Percentiles rank a stretch among this genome's conserved stretches.
These are phyloP conservation scores for Cardiospermum halicacabum DNA, from an alignment of 345 rosid species.

Conservation along the genomic window DNA sequence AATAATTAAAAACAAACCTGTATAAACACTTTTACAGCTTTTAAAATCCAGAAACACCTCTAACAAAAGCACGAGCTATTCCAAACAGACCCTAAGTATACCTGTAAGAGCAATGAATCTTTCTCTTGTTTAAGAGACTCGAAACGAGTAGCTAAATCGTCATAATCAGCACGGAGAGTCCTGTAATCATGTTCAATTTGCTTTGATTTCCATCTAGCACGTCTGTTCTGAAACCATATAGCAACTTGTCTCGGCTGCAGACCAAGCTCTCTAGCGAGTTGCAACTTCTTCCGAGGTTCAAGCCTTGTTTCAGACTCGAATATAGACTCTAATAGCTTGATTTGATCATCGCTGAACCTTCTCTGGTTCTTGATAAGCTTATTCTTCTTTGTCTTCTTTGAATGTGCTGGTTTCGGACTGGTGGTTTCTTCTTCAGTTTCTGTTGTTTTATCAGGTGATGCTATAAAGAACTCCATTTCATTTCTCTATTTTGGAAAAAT, in stretches of 20 bases:
- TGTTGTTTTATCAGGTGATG: slow-evolving; percentile 15
- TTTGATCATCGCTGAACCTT: slow-evolving; percentile 72
- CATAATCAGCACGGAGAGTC: slow-evolving; percentile 43
- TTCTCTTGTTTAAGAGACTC: slow-evolving; percentile 59
- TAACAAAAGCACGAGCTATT: too few species aligned
- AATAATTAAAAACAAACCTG: neutral
- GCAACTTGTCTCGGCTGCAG: slow-evolving; percentile 85
- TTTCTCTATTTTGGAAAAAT: neutral
- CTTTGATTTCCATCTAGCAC: slow-evolving; percentile 85
- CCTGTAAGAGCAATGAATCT: slow-evolving; percentile 55
- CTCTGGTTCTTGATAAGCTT: slow-evolving; percentile 36
- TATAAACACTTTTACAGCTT: neutral
- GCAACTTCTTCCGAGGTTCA: slow-evolving; percentile 63
- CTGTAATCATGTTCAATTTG: slow-evolving; percentile 63
- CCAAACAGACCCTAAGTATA: too few species aligned
- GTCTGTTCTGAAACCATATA: slow-evolving; percentile 85
- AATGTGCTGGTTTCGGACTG: slow-evolving; percentile 11
- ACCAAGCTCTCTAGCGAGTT: slow-evolving; percentile 64
- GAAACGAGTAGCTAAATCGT: slow-evolving; percentile 42
- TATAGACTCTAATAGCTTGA: slow-evolving; percentile 57
- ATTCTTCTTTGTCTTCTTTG: slow-evolving; percentile 42
- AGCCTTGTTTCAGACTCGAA: slow-evolving; percentile 74
- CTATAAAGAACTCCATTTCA: slow-evolving; percentile 17
- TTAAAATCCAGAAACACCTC: too few species aligned
- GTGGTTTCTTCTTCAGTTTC: neutral